These are phyloP conservation scores for Hemileccinum impolitum DNA, from an alignment of 768 basidiomycete genomes.

Conservation along the genomic window DNA sequence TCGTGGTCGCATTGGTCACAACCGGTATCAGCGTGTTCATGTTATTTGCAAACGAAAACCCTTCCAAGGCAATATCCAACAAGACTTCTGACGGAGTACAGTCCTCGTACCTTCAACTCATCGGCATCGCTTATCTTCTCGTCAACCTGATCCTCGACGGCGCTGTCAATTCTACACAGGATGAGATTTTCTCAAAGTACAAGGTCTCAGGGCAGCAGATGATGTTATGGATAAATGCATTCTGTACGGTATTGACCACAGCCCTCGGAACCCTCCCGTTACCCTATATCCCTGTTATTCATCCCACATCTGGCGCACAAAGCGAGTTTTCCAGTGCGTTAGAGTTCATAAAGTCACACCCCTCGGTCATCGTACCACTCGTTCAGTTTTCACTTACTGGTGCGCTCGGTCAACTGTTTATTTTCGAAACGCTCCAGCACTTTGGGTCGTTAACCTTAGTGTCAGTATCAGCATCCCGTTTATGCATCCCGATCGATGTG, in stretches of 20 bases:
- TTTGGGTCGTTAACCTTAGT: constrained; percentile 88
- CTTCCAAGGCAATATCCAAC: constrained; percentile 36
- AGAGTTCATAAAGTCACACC: constrained; percentile 74
- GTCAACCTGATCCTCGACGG: constrained; percentile 92
- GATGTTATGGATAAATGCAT: constrained; percentile 98
- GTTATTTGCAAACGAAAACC: constrained; percentile 68
- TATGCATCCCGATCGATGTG: not conserved
- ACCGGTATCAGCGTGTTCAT: constrained; percentile 91
- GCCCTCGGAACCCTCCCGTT: constrained; percentile 71
- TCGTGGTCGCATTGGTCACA: constrained; percentile 93
- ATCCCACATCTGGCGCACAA: constrained; percentile 56
- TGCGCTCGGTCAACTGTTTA: constrained; percentile 94
- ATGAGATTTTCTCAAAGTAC: constrained; percentile 86
- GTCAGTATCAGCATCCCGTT: constrained; percentile 49
- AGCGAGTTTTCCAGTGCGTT: constrained; percentile 69
- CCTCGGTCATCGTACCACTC: constrained; percentile 67
- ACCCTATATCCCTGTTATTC: constrained; percentile 78
- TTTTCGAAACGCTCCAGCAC: constrained; percentile 92
- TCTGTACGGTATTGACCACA: constrained; percentile 72
- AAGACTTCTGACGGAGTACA: constrained; percentile 26
- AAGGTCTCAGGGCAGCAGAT: constrained; percentile 88
- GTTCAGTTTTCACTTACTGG: constrained; percentile 86
- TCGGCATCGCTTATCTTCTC: constrained; percentile 73
- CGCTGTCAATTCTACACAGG: constrained; percentile 92
- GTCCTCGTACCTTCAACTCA: constrained; percentile 53